Conservation (phyloP, 257 asterid species). For the Salvia miltiorrhiza region DNA sequence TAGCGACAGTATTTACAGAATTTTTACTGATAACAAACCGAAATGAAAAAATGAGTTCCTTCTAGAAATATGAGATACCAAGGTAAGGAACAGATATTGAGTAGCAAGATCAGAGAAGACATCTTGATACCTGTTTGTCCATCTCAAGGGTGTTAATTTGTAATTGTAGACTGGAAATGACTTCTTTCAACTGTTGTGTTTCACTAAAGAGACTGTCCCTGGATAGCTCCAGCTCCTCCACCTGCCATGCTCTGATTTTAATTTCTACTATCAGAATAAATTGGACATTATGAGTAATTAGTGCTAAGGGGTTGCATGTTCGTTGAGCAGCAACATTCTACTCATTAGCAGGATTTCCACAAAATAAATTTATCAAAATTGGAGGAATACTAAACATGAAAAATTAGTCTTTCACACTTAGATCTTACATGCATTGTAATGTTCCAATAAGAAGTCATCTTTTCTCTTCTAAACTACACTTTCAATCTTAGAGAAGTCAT, state of each 20-base stretch:
- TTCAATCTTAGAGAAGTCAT: slow-evolving; percentile 4
- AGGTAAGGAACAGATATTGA: background rate
- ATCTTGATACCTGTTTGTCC: slow-evolving; percentile 41
- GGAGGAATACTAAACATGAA: background rate
- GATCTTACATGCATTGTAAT: background rate
- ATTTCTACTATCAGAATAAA: slow-evolving; percentile 45
- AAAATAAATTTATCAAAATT: background rate
- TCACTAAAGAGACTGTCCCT: slow-evolving; percentile 51
- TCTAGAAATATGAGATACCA: slow-evolving; percentile 10
- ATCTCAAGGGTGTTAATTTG: slow-evolving; percentile 49
- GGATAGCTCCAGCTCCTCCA: slow-evolving; percentile 59
- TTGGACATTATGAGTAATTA: slow-evolving; percentile 17
- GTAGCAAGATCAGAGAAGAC: slow-evolving; percentile 2
- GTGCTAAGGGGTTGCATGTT: slow-evolving; percentile 3
- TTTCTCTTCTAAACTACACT: background rate
- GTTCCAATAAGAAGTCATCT: background rate
- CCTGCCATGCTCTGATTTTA: slow-evolving; percentile 65
- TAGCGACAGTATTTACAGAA: background rate
- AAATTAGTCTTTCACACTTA: background rate
- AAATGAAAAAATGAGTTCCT: background rate
- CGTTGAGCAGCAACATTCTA: background rate
- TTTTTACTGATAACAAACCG: slow-evolving; percentile 6
- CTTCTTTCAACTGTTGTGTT: slow-evolving; percentile 43
- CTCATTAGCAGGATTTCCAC: background rate
- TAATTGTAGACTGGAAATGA: slow-evolving; percentile 47